phyloP scores from a whole-genome alignment of 2,329 filamentous ascomycete species.

The Nannizziopsis barbatae region DNA sequence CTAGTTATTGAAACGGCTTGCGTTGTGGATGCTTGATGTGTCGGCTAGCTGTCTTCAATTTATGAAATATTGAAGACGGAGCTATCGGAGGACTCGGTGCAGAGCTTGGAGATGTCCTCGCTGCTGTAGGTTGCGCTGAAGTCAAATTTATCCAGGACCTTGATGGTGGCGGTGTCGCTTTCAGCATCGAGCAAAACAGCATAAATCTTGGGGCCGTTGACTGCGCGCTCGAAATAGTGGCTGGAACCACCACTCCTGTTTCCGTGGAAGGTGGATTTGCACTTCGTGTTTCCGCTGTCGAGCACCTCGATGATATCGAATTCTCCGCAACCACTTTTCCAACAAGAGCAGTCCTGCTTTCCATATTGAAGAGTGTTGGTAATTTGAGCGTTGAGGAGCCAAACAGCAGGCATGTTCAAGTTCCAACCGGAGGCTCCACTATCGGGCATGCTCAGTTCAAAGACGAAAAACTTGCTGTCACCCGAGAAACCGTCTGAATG shows the following conservation, averaged over 20 bases:
- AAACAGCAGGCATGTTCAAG: conserved; percentile 61
- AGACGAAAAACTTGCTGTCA: conserved; percentile 59
- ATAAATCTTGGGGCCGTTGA: conserved; percentile 48
- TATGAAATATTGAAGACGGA: conserved; percentile 13
- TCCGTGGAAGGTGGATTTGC: conserved; percentile 60
- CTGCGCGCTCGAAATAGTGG: conserved; percentile 61
- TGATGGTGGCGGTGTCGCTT: conserved; percentile 46
- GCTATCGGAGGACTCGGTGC: conserved; percentile 4
- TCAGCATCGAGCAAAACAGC: conserved; percentile 50
- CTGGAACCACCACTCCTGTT: conserved; percentile 49
- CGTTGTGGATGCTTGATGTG: too few relatives aligned
- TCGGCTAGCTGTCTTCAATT: too few relatives aligned
- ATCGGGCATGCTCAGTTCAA: conserved; percentile 62
- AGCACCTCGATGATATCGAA: conserved; percentile 66
- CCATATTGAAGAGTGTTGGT: conserved; percentile 60
- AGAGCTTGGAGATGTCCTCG: conserved; percentile 12
- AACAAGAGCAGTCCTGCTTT: conserved; percentile 56
- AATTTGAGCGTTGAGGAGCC: conserved; percentile 64
- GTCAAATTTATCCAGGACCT: conserved; percentile 35
- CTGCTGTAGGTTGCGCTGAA: conserved; percentile 15
- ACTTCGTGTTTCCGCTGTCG: conserved; percentile 50
- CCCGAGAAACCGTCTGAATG: conserved; percentile 53
- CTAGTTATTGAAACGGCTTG: too few relatives aligned
- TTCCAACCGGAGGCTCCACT: conserved; percentile 43
- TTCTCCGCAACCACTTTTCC: conserved; percentile 59